Base-by-base conservation (phyloP, 805 yeast genomes). In the Diddensiella caesifluorescens region DNA sequence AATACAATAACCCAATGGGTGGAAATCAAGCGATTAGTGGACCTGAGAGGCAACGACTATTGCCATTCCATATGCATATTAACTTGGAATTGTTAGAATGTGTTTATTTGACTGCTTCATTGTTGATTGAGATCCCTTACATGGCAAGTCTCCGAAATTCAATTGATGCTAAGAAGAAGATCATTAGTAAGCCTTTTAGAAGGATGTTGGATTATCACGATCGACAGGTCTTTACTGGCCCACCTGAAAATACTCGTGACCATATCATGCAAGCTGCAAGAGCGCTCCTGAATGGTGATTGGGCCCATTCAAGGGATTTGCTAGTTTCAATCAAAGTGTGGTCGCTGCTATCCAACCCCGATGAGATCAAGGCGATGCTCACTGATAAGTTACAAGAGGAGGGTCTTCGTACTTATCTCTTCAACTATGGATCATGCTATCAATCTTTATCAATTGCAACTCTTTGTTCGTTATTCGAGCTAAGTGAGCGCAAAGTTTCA, bases 21-120 rank as follows among this genome's bases (percentile, higher is more conserved):
- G 19, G 31, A 18, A n/a, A 18, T 26, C 32, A 29, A 13, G 15
- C 15, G 7, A 29, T 29, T 9, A n/a, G 19, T 19, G 32, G 32
- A 7, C 57, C 32, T 44, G 95, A 83, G 59, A 77, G 73, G 56
- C 90, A 81, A 66, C 80, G 89, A 61, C 75, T 88, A 62, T 73
- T 92, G 61, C 99, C 99, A 45, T 92, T 83, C 82, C 98, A 92
- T 69, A 88, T 87, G 84, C 99, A 92, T 68, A 90, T 92, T 64
- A 92, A 92, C 67, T 71, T 90, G 55, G 97, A 94, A 71, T 77
- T 92, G 57, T 74, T 92, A 52, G 98, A 92, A 68, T 83, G 94
- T 61, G 95, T 86, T 36, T 90, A 83, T 73, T 77, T 88, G 71
- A 92, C 97, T 9, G 73, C 86, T 45, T 85, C 95, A 22, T 70